Conservation (phyloP, 768 basidiomycete genomes). For the Daedaleopsis sinensis region DNA sequence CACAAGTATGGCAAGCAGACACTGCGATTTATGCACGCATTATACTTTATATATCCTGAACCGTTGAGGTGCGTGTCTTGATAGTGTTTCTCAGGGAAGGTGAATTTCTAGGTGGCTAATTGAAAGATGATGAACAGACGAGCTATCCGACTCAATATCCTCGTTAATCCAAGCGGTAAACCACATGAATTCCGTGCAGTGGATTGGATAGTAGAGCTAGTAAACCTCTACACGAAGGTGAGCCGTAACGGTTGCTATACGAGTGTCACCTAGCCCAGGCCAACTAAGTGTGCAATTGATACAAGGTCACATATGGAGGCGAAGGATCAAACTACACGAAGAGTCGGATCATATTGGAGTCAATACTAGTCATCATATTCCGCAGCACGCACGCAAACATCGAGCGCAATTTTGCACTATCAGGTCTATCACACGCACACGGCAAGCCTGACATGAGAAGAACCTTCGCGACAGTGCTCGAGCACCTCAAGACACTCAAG, state of each 20-base stretch:
- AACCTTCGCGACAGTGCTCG: not conserved
- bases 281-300: not conserved
- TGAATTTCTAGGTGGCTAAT: too few relatives aligned
- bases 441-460: not conserved
- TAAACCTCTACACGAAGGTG: constrained; percentile 49
- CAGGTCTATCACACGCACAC: not conserved
- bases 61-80: too few relatives aligned
- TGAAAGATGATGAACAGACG: constrained; percentile 4
- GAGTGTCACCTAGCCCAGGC: too few relatives aligned
- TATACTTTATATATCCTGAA: constrained; percentile 26
- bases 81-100: too few relatives aligned
- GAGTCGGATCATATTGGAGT: constrained; percentile 36
- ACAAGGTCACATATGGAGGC: constrained; percentile 38
- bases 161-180: constrained; percentile 40
- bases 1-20: constrained; percentile 33
- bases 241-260: not conserved
- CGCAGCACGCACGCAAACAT: constrained; percentile 19
- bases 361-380: constrained; percentile 39
- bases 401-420: constrained; percentile 5
- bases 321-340: constrained; percentile 38
- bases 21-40: constrained; percentile 25
- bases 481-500: not conserved
- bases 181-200: constrained; percentile 33
- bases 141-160: constrained; percentile 29
- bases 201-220: constrained; percentile 45